Evolutionary conservation across 2,329 filamentous ascomycete genomes (phyloP), one percentile per base, ranked within the genome.

Genomic region (Massarina eburnea): DNA sequence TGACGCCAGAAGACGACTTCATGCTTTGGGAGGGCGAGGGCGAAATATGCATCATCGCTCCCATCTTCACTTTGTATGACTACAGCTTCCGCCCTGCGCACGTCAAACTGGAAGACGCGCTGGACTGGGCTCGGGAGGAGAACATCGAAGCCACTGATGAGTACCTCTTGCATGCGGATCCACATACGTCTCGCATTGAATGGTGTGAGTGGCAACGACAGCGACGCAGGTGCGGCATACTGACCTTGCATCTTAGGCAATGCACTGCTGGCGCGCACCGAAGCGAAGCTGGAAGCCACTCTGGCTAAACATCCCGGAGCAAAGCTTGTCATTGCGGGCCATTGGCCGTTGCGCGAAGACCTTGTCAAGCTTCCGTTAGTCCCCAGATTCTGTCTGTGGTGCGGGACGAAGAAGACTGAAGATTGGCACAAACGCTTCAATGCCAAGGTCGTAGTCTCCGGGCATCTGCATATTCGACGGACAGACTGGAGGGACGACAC

Each of bases 11-110:
- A 55, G 80, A 83, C 57, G 76, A 79, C 4, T 82, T 71, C 53
- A 68, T 71, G 26, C 64, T 73, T 18, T 82, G 79, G 79, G 71
- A 80, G 4, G 79, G 77, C n/a, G 71, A 73, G 7, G 76, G 74
- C 18, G 70, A 71, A 3, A 74, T 74, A 4, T 76, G 68, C 5
- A 48, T 82, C 29, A 73, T 83, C 32, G 78, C 76, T 24, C 80
- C 77, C 24, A 73, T 81, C 39, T 83, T 82, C 69, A 81, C 80
- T 1, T 68, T 83, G 12, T 83, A 82, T 68, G 80, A 83, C 64
- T 83, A 83, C 64, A 78, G 72, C 49, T 83, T 82, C 61, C 71
- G 79, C 0, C 80, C 80, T 0, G 68, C 62, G 2, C 55, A 78
- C 36, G 72, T 82, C 8, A 64, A 68, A 20, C 64, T 76, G 29